Evolutionary conservation across 495 filamentous ascomycete species (phyloP).

Genomic region (Penicillium waksmanii): DNA sequence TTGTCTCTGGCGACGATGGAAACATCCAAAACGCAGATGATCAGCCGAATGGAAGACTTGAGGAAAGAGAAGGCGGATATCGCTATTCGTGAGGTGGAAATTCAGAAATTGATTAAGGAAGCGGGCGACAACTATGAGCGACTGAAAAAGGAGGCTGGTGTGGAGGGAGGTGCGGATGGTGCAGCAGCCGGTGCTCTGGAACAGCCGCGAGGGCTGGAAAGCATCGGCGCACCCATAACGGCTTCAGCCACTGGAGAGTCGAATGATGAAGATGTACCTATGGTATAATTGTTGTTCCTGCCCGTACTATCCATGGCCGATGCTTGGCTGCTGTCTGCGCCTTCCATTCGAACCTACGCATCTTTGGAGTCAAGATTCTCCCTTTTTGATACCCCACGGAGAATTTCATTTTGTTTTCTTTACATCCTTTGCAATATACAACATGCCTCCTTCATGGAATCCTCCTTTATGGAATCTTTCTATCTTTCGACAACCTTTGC

Average conservation of each 20-base stretch:
- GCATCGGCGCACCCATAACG: conserved; percentile 39
- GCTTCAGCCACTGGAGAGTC: conserved; percentile 28
- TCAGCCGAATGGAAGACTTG: conserved; percentile 63
- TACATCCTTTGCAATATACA: conserved; percentile 21
- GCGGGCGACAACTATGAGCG: conserved; percentile 78
- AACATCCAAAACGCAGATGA: conserved; percentile 53
- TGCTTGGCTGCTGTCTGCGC: neutral
- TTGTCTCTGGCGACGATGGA: conserved; percentile 59
- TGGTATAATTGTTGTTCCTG: neutral
- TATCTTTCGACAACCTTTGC: conserved; percentile 22
- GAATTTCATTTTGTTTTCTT: conserved; percentile 11
- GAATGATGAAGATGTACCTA: conserved; percentile 25
- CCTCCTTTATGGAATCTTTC: conserved; percentile 14
- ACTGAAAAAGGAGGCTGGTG: conserved; percentile 56
- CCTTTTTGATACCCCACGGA: conserved; percentile 32
- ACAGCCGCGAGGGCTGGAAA: conserved; percentile 47
- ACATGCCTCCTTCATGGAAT: conserved; percentile 8
- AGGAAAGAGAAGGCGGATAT: conserved; percentile 71
- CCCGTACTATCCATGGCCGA: neutral
- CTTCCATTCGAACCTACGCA: conserved; percentile 1
- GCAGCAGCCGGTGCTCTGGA: conserved; percentile 35
- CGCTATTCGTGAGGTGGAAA: conserved; percentile 72
- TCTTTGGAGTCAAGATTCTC: conserved; percentile 14
- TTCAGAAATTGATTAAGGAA: conserved; percentile 80
- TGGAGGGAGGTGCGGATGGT: conserved; percentile 33